phyloP scores from a whole-genome alignment of 257 asterid species.

The Euphrasia confusa region DNA sequence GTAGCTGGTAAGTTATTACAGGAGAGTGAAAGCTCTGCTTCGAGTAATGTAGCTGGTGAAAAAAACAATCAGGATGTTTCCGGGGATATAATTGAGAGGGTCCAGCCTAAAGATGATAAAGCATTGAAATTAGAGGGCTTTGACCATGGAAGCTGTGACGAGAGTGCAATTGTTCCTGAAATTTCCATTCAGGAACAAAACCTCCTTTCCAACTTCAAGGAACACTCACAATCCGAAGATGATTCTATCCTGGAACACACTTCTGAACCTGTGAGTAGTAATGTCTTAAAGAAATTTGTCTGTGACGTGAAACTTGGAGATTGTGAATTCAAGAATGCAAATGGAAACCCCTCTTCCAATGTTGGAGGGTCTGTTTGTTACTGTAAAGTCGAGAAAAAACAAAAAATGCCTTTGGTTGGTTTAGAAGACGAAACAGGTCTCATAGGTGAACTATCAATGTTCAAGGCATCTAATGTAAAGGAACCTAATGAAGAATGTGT shows the following conservation, averaged over 20 bases:
- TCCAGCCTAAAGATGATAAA: constrained; percentile 35
- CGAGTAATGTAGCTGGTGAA: constrained; percentile 57
- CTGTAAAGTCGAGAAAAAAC: constrained; percentile 33
- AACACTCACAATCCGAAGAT: constrained; percentile 35
- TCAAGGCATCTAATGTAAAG: constrained; percentile 52
- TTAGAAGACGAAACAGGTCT: constrained; percentile 31
- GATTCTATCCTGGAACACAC: constrained; percentile 43
- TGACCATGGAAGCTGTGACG: constrained; percentile 82
- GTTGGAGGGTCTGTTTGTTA: constrained; percentile 26
- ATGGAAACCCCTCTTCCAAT: constrained; percentile 21
- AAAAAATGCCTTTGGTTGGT: constrained; percentile 21
- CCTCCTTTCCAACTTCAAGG: constrained; percentile 34
- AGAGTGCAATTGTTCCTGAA: constrained; percentile 55
- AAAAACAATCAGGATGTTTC: constrained; percentile 30
- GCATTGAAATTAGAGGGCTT: constrained; percentile 47
- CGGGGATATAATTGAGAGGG: constrained; percentile 30
- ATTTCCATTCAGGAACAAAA: constrained; percentile 31
- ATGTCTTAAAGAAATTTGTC: constrained; percentile 39
- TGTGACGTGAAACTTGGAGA: constrained; percentile 43
- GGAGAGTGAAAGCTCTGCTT: constrained; percentile 87
- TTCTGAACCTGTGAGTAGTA: constrained; percentile 36
- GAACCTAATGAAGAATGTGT: constrained; percentile 44
- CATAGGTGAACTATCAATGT: constrained; percentile 38
- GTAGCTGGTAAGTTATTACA: constrained; percentile 87
- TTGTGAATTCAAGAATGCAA: constrained; percentile 24